Conservation (phyloP, 192 early-diverging fungal species). For the Gonapodya sp. region DNA sequence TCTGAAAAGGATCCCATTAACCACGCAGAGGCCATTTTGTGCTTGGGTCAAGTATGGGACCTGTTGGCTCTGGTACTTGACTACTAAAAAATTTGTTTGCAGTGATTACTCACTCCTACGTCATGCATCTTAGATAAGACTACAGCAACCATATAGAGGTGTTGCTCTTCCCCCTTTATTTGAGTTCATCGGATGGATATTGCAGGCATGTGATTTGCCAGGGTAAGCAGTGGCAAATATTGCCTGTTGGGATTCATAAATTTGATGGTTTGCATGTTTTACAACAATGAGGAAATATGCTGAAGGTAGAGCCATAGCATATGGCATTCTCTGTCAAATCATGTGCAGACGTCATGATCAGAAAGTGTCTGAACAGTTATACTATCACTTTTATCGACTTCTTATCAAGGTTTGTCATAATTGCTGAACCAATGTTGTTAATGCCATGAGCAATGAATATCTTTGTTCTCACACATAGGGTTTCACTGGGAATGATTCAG, state of each 20-base stretch:
- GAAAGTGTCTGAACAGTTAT: slow-evolving; percentile 38
- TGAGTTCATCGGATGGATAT: slow-evolving; percentile 68
- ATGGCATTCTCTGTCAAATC: slow-evolving; percentile 60
- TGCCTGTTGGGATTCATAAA: too few species aligned
- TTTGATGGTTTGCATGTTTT: too few species aligned
- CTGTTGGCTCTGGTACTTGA: slow-evolving; percentile 36
- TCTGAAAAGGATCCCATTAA: slow-evolving; percentile 46
- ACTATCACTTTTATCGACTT: slow-evolving; percentile 59
- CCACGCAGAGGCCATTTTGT: slow-evolving; percentile 53
- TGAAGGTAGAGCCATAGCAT: slow-evolving; percentile 54
- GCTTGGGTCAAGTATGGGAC: slow-evolving; percentile 59
- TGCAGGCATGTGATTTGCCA: slow-evolving; percentile 55
- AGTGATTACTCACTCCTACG: not conserved
- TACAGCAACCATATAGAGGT: slow-evolving; percentile 42
- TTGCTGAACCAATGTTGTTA: not conserved
- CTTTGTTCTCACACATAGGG: slow-evolving; percentile 28
- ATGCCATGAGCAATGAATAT: not conserved
- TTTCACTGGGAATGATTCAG: slow-evolving; percentile 37
- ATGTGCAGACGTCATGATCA: slow-evolving; percentile 71
- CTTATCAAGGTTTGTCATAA: slow-evolving; percentile 45
- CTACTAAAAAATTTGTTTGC: slow-evolving; percentile 5
- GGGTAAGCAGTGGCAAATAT: slow-evolving; percentile 34
- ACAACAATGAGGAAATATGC: slow-evolving; percentile 56
- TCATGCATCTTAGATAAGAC: slow-evolving; percentile 28
- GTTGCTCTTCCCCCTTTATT: slow-evolving; percentile 56